These are phyloP conservation scores for Metrosideros polymorpha DNA, from an alignment of 441 rosid genomes.

Conservation along the genomic window DNA sequence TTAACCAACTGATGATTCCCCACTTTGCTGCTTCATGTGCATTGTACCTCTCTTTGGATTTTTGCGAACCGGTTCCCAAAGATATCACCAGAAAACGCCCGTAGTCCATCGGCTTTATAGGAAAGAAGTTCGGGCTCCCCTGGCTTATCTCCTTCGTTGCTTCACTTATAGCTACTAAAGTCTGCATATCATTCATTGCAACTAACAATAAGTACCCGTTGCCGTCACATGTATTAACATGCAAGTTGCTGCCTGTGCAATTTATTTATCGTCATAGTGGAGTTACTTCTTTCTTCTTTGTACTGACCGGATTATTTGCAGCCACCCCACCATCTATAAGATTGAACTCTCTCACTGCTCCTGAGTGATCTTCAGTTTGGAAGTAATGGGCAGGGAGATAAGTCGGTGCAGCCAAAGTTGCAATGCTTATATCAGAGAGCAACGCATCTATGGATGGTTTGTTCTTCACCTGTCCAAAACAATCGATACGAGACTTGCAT, in stretches of 20 bases:
- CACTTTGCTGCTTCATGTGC: constrained; percentile 2
- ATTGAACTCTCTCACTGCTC: not conserved
- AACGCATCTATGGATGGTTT: not conserved
- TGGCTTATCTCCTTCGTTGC: constrained; percentile 2
- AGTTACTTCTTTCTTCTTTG: not conserved
- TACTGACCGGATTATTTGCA: constrained; percentile 1
- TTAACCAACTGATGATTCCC: constrained; percentile 3
- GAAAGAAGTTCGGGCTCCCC: constrained; percentile 4
- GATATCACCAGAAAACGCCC: constrained; percentile 6
- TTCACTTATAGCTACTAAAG: constrained; percentile 5
- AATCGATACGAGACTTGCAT: not conserved
- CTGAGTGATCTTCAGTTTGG: not conserved
- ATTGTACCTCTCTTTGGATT: not conserved
- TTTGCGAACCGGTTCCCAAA: not conserved
- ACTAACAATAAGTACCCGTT: not conserved
- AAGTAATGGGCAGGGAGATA: not conserved
- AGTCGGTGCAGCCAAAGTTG: not conserved
- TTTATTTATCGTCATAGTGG: not conserved
- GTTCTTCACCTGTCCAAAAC: not conserved
- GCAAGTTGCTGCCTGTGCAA: not conserved
- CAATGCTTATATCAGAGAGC: constrained; percentile 1
- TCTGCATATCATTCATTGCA: not conserved
- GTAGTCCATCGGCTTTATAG: constrained; percentile 3
- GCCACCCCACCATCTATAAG: constrained; percentile 4
- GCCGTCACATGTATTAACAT: not conserved